These are phyloP conservation scores for Sanghuangporus baumii DNA, from an alignment of 1,284 basidiomycete species.

Conservation along the genomic window DNA sequence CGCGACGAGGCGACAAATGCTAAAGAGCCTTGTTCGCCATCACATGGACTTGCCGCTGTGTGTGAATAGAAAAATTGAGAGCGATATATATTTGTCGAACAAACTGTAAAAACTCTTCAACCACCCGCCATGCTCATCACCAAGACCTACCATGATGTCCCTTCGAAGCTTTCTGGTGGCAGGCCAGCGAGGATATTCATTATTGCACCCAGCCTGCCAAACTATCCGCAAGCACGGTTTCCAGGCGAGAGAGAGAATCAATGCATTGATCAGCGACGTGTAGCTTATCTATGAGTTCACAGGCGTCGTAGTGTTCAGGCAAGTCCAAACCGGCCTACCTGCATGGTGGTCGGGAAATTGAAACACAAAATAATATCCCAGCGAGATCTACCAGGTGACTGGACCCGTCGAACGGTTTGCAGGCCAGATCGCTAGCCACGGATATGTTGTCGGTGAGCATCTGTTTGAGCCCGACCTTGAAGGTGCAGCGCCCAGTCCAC, in stretches of 20 bases:
- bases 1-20: slow-evolving; percentile 20
- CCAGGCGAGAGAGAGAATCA: slow-evolving; percentile 45
- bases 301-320: slow-evolving; percentile 82
- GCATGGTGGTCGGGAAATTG: neutral
- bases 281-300: neutral
- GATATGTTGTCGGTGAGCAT: slow-evolving; percentile 65
- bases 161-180: slow-evolving; percentile 56
- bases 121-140: slow-evolving; percentile 65
- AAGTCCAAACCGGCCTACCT: slow-evolving; percentile 7
- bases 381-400: slow-evolving; percentile 84
- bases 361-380: slow-evolving; percentile 25
- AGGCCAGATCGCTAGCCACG: slow-evolving; percentile 87
- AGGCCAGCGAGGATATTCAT: slow-evolving; percentile 75
- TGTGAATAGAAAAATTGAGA: neutral
- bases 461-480: neutral
- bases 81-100: neutral
- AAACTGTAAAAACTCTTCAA: neutral
- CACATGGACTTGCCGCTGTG: neutral
- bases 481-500: neutral
- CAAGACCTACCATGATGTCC: slow-evolving; percentile 72
- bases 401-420: slow-evolving; percentile 87
- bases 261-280: neutral
- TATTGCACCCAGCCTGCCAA: slow-evolving; percentile 61
- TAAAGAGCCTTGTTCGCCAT: slow-evolving; percentile 7
- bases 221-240: slow-evolving; percentile 79